Evolutionary conservation across 805 yeast genomes (phyloP), one percentile per base, ranked within the genome.

Genomic region (Wickerhamomyces canadensis): DNA sequence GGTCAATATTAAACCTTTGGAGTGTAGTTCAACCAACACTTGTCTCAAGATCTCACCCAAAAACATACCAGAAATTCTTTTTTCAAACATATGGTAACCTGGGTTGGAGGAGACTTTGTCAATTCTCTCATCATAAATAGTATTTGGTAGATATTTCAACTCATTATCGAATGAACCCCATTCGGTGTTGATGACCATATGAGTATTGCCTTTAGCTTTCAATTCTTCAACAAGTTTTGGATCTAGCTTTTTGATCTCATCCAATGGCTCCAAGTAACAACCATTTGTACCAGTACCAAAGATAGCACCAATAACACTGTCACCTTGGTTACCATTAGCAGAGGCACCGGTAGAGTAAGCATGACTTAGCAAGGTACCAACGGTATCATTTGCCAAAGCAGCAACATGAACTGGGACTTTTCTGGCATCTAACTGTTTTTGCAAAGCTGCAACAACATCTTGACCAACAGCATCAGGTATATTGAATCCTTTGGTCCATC

Each of bases 271-370:
- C 57, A 76, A 70, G 62, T 93, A 91, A 13, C 96, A 96, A 44
- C 97, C 97, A 61, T 91, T 91, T 21, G 98, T 91, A 57, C 98
- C 98, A 2, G 98, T 93, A 48, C 98, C 98, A 54, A 89, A 86
- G 45, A 91, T 91, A 44, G 89, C 80, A 34, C 98, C 98, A 47
- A 89, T 69, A 8, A 84, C 73, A 9, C 97, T 85, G 40, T 78
- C 79, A 33, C 93, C 78, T 42, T 77, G 78, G 35, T 80, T 73
- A 43, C 79, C 72, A 16, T 71, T 60, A 27, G 78, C 70, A 34
- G 66, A 58, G 13, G 63, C 65, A 35, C 73, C 67, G 25, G 85
- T 76, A 5, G 85, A 68, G 63, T 91, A 91, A 19, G 96, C 82
- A 52, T 96, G 79, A 9, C 96, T 80, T 55, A 91, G 68, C 43